phyloP scores from a whole-genome alignment of 805 yeast species.

The Metschnikowia baotianmanensis region DNA sequence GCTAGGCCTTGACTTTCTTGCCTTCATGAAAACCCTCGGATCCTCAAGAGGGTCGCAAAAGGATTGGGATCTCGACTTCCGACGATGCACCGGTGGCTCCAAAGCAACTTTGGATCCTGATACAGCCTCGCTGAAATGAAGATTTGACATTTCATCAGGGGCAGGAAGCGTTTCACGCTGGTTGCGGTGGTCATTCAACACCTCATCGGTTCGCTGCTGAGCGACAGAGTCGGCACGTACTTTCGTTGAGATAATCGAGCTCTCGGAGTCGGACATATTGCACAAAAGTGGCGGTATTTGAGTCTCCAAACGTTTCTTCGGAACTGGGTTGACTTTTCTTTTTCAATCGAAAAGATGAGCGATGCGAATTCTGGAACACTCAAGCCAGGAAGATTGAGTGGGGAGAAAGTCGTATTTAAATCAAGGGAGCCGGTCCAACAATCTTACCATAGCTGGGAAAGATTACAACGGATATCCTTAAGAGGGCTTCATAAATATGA shows the following conservation, averaged over 20 bases:
- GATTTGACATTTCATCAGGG: conserved; percentile 17
- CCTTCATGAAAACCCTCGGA: conserved; percentile 7
- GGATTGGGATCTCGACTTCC: conserved; percentile 36
- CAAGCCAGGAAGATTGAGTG: conserved; percentile 3
- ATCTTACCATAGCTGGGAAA: conserved; percentile 12
- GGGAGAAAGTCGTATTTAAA: not conserved
- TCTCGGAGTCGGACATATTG: conserved; percentile 43
- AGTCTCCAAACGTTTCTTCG: not conserved
- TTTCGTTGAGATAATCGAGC: conserved; percentile 28
- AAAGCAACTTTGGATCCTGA: not conserved
- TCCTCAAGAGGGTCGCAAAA: conserved; percentile 38
- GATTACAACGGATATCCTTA: conserved; percentile 3
- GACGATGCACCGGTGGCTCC: conserved; percentile 22
- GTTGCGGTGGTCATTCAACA: conserved; percentile 40
- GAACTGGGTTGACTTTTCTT: not conserved
- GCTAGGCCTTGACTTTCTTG: conserved; percentile 12
- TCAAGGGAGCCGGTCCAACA: conserved; percentile 9
- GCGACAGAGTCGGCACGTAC: conserved; percentile 18
- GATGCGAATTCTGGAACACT: conserved; percentile 4
- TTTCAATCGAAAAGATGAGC: not conserved
- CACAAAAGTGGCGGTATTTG: too few species aligned
- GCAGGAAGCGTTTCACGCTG: conserved; percentile 35
- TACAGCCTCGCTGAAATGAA: conserved; percentile 1
- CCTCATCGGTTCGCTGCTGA: conserved; percentile 29
- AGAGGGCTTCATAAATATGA: conserved; percentile 7